phyloP scores from a whole-genome alignment of 1,284 basidiomycete species.

The Tremellales sp. region DNA sequence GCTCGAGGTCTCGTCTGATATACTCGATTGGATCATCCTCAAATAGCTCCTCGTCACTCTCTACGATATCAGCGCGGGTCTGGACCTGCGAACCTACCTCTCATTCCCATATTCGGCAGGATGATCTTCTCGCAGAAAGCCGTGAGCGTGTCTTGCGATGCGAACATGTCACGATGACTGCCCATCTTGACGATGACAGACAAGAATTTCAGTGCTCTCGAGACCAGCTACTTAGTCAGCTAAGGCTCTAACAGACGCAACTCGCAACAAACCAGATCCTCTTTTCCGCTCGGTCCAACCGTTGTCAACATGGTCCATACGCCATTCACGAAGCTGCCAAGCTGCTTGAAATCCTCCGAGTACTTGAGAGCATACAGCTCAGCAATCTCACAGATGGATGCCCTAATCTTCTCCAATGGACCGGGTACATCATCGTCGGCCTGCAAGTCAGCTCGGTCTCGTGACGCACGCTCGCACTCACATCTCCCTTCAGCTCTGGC shows the following conservation, averaged over 20 bases:
- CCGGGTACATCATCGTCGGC: constrained; percentile 80
- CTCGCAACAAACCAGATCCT: constrained; percentile 64
- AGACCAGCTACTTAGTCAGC: constrained; percentile 65
- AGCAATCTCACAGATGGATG: constrained; percentile 83
- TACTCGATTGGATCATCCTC: constrained; percentile 97
- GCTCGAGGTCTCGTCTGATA: constrained; percentile 76
- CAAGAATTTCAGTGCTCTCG: constrained; percentile 88
- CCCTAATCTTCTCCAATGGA: constrained; percentile 79
- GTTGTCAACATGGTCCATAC: constrained; percentile 84
- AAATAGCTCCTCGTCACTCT: constrained; percentile 91
- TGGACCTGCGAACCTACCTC: constrained; percentile 50
- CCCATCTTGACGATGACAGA: constrained; percentile 87
- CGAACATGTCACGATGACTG: constrained; percentile 63
- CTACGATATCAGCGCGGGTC: constrained; percentile 34
- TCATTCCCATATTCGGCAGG: constrained; percentile 82
- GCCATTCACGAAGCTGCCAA: constrained; percentile 79
- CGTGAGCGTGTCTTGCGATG: constrained; percentile 66
- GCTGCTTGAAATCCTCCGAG: constrained; percentile 76
- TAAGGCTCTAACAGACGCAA: background rate
- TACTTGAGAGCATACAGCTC: constrained; percentile 92
- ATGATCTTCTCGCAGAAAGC: constrained; percentile 86
- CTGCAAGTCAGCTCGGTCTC: constrained; percentile 46
- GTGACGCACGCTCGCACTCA: constrained; percentile 50
- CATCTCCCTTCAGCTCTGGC: constrained; percentile 64
- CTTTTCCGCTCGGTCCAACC: constrained; percentile 60